Base-by-base conservation (phyloP, 495 filamentous ascomycete species). In the Monascus purpureus region DNA sequence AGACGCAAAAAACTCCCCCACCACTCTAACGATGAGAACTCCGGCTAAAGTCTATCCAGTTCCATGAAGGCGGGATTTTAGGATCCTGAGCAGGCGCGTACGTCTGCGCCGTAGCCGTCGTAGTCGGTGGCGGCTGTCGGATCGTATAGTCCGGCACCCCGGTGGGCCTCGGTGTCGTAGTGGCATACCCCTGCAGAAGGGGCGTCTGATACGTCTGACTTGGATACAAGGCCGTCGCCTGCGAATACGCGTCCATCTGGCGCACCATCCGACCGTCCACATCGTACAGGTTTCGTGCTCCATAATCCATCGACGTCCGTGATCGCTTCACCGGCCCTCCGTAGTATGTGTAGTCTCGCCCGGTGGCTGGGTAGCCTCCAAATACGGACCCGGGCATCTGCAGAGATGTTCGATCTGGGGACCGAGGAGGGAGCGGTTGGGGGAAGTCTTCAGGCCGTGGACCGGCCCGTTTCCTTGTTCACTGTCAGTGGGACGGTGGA, bases 231-330 rank as follows among this genome's bases (percentile, higher is more conserved):
- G 56, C 23, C 12, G 55, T 33, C 12, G 55, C 41, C 28, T 61
- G 61, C 11, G 47, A 41, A 37, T 65, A 65, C 3, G 57, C 39
- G 27, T 59, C 57, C 46, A 61, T 50, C 13, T 49, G 57, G 13
- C 55, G 60, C 38, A 42, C 44, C 46, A 61, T 58, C 8, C 61
- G 49, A 25, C 45, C 40, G 17, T 65, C 61, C 6, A 48, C 13
- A 9, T 65, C 61, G 32, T 59, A 65, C 13, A 65, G 43, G 33
- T 38, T 43, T 33, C 56, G 47, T n/a, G 46, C 44, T 15, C 56
- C 55, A 40, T 55, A 56, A 27, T 65, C 61, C n/a, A 61, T 46
- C 9, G 61, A 63, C 6, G 61, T 63, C 8, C 61, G 57, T 32
- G 55, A 48, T 14, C 61, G 59, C 33, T 65, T 65, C 27, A 52